These are phyloP conservation scores for Sesbania bispinosa DNA, from an alignment of 306 rosid species.

Conservation along the genomic window DNA sequence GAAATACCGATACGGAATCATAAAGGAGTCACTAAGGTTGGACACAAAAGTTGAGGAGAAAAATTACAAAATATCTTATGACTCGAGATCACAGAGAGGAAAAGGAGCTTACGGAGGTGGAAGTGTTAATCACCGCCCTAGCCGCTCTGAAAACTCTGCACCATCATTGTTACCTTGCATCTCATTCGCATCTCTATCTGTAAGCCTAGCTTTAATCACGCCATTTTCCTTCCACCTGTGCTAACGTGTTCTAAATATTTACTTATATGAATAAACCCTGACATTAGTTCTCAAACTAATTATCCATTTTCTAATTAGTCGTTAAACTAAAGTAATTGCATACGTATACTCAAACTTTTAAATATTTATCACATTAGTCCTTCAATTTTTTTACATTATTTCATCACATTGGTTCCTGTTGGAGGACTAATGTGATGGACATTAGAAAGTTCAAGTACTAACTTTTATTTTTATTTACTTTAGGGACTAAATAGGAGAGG, in stretches of 20 bases:
- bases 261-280: no score
- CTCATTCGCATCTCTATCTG: not conserved
- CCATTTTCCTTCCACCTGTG: not conserved
- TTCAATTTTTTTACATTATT: no score
- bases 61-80: not conserved
- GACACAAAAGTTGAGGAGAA: not conserved
- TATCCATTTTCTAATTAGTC: no score
- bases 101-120: constrained; percentile 15
- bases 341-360: no score
- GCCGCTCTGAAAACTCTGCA: not conserved
- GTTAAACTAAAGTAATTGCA: no score
- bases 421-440: no score
- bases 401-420: no score
- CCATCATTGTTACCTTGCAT: not conserved
- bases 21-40: not conserved
- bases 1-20: not conserved
- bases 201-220: constrained; percentile 9
- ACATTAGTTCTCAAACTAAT: no score
- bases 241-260: not conserved
- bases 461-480: no score
- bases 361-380: no score
- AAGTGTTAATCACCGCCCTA: not conserved
- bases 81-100: not conserved
- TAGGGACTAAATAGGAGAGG: no score
- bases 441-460: no score